These are phyloP conservation scores for Eudorina sp. DNA, from an alignment of 139 green algal genomes.

Conservation along the genomic window DNA sequence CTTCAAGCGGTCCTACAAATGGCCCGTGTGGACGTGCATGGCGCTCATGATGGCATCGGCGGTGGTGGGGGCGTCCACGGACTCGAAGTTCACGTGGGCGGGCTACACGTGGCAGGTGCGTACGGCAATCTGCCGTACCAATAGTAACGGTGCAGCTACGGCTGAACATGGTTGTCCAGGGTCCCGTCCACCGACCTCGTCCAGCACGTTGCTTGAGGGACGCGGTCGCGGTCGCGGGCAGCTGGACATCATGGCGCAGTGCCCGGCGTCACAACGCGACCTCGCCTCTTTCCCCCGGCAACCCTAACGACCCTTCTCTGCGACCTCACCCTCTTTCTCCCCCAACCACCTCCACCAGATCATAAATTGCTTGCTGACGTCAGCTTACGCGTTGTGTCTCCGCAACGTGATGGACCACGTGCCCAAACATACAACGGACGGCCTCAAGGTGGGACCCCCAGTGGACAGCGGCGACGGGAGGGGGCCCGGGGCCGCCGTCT, in stretches of 20 bases:
- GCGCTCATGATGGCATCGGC: slow-evolving; percentile 84
- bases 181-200: too few species aligned
- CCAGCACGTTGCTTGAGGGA: too few species aligned
- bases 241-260: too few species aligned
- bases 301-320: too few species aligned
- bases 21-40: slow-evolving; percentile 79
- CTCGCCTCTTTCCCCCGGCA: too few species aligned
- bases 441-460: slow-evolving; percentile 37
- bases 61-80: slow-evolving; percentile 82
- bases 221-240: too few species aligned
- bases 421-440: slow-evolving; percentile 53
- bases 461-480: not conserved
- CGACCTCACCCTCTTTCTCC: too few species aligned
- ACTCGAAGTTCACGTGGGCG: slow-evolving; percentile 80
- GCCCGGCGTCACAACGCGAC: too few species aligned
- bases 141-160: too few species aligned
- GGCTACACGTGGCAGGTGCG: slow-evolving; percentile 50
- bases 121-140: not conserved
- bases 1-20: slow-evolving; percentile 72
- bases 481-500: too few species aligned
- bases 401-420: slow-evolving; percentile 86
- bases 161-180: too few species aligned
- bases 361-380: slow-evolving; percentile 87
- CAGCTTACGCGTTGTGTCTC: slow-evolving; percentile 84
- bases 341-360: slow-evolving; percentile 64